Percentiles rank a stretch among this genome's conserved stretches.
These are phyloP conservation scores for Nigrospora oryzae DNA, from an alignment of 2,329 filamentous ascomycete genomes.

Conservation along the genomic window DNA sequence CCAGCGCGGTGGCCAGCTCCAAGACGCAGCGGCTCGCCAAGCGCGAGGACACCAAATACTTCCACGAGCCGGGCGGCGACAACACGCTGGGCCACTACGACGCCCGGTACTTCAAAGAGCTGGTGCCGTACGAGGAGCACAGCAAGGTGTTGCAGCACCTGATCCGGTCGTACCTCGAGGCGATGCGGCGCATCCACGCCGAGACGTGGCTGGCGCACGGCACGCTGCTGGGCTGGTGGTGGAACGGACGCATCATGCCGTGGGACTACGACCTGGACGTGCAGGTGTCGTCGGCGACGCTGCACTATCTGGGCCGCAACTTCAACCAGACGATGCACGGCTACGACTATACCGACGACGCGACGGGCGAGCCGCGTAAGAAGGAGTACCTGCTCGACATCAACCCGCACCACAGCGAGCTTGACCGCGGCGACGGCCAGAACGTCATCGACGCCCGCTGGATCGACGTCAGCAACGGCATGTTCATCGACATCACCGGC, in stretches of 20 bases:
- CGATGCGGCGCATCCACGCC: slow-evolving; percentile 53
- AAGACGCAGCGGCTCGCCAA: too few relatives aligned
- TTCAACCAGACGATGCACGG: slow-evolving; percentile 61
- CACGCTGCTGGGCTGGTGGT: slow-evolving; percentile 82
- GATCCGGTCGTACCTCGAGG: slow-evolving; percentile 64
- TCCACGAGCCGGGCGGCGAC: slow-evolving; percentile 54
- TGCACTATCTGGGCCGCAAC: slow-evolving; percentile 54
- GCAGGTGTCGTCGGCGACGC: slow-evolving; percentile 61
- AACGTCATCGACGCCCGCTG: slow-evolving; percentile 82
- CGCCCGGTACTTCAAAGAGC: slow-evolving; percentile 54
- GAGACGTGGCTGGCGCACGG: slow-evolving; percentile 87
- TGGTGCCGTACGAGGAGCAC: slow-evolving; percentile 59
- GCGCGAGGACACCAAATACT: slow-evolving; percentile 43
- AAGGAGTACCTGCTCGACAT: slow-evolving; percentile 64
- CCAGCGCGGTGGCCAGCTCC: too few relatives aligned
- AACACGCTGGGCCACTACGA: slow-evolving; percentile 66
- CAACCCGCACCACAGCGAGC: slow-evolving; percentile 60
- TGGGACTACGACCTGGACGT: slow-evolving; percentile 84
- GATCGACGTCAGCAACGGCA: slow-evolving; percentile 67
- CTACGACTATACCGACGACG: slow-evolving; percentile 38
- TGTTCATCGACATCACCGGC: slow-evolving; percentile 79
- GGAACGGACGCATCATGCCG: slow-evolving; percentile 69
- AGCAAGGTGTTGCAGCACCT: slow-evolving; percentile 59
- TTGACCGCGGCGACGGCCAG: slow-evolving; percentile 54
- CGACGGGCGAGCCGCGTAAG: slow-evolving; percentile 2